Base-by-base conservation (phyloP, 1,284 basidiomycete species). In the Trichosporon sp. region DNA sequence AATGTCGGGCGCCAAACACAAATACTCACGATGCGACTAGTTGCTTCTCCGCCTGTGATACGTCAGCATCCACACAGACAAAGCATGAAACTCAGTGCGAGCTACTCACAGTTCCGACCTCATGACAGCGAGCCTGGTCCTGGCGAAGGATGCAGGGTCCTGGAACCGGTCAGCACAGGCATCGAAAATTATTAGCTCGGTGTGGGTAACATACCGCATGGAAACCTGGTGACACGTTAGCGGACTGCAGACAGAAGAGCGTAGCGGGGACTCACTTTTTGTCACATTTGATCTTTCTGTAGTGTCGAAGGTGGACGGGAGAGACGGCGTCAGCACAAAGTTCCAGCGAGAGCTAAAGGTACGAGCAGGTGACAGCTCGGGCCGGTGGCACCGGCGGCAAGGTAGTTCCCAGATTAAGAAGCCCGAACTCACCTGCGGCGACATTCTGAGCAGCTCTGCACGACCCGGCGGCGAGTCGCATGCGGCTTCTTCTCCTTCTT, bases 381-480 rank as follows among this genome's bases (percentile, higher is more conserved):
- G 56, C 56, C 18, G 56, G 13, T 60, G 56, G 56, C 56, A 60
- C 56, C 29, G 29, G 23, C 51, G 21, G 27, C 27, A 60, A 31
- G 56, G 29, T 11, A 15, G 18, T 60, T 31, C 56, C 27, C 38
- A 60, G 15, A 34, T 60, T 25, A 18, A 21, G 53, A 27, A 56
- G 1, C 23, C 6, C 34, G 7, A 11, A 70, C 71, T 68, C 47
- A 74, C 75, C 71, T 74, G 51, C 83, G 74, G n/a, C 82, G 75
- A 69, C 83, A 84, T 64, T 84, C 83, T 15, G 80, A 82, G 65
- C 83, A 84, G 62, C 82, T 83, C 75, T 84, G 83, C 1, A 84
- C 83, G 32, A 82, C 79, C 47, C 82, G 76, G 25, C 78, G 70
- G 42, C 81, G 74, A 15, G 80, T 82, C 9, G 79, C 79, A 67